Base-by-base conservation (phyloP, 768 basidiomycete genomes). In the Lactarius indigo region DNA sequence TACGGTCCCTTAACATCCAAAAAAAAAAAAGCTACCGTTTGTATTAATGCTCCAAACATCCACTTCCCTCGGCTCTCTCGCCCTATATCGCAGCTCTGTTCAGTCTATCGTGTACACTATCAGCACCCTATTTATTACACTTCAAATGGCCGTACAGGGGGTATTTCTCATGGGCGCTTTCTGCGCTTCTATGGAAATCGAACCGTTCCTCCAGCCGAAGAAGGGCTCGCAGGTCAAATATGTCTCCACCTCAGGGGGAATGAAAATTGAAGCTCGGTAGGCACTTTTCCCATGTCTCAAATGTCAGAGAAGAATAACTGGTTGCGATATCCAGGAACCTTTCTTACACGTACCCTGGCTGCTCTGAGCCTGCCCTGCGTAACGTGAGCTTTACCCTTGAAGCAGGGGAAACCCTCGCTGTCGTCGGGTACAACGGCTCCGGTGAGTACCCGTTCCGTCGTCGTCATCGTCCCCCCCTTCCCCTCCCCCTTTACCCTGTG, bases 91-190 rank as follows among this genome's bases (percentile, higher is more conserved):
- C 69, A 87, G 82, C 69, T 90, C 92, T 7, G 84, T 93, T 28
- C 87, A 89, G 64, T 84, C 87, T 30, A 81, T 93, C 52, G 80
- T 93, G 13, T 84, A 84, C 72, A 86, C 90, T 13, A 80, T 85
- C 64, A 80, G 86, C 60, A 85, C 84, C 71, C 74, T 94, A 68
- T 73, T 87, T 35, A 83, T 85, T 50, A 90, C 87, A 5, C 74
- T 82, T 30, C 85, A 84, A 64, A 87, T 89, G 86, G 86, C 87
- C n/a, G 93, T 89, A 72, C 92, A 96, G 75, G 85, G 87, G 37
- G 83, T 94, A 59, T 95, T 96, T 78, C 80, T 92, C 66, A 89
- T 94, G 86, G 89, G 88, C 57, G 92, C 93, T 8, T 95, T 93
- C 73, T 87, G 85, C 72, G 91, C 91, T 55, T 88, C 89, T 57